Base-by-base conservation (phyloP, 2,329 filamentous ascomycete genomes). In the Cadophora sp. region DNA sequence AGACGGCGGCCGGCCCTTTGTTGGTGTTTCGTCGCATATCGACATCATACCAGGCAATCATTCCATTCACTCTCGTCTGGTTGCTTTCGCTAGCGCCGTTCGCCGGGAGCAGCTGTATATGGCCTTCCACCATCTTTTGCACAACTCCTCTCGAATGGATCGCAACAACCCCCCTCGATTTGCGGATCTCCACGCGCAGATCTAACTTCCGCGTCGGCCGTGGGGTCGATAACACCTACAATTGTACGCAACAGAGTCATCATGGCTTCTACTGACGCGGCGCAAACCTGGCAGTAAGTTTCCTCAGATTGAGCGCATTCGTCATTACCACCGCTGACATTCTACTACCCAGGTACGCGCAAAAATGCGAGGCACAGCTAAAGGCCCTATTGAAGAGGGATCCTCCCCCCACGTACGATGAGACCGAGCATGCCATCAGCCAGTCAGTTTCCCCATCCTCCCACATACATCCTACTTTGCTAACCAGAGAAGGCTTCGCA, bases 131-230 rank as follows among this genome's bases (percentile, higher is more conserved):
- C 51, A 62, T 58, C 41, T 61, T 62, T 60, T 48, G 56, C 41
- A 22, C 56, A 55, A 64, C 56, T 64, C 51, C 59, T 50, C 56
- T 61, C 67, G 71, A 43, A 75, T 76, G 75, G 75, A 75, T 76
- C 63, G 67, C 67, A 70, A 70, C 69, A 51, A 66, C 65, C 62
- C 68, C 59, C 61, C 59, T 66, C 71, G 70, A 68, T 74, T 72
- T 74, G 73, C 70, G 70, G 68, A 75, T 58, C 80, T 81, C 76
- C 80, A 82, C 80, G 82, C 82, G 80, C 81, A 81, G 78, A 85
- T 86, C 80, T 89, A 86, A 87, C 84, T 81, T 81, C 78, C 78
- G 80, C 78, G 79, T 80, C 78, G 81, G 83, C 83, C 82, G 82
- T 82, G 81, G 82, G 81, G 80, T 82, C 79, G 47, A 62, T 59